Evolutionary conservation across 1,284 basidiomycete genomes (phyloP), one percentile per base, ranked within the genome.

Genomic region (Leccinum pachyderme): DNA sequence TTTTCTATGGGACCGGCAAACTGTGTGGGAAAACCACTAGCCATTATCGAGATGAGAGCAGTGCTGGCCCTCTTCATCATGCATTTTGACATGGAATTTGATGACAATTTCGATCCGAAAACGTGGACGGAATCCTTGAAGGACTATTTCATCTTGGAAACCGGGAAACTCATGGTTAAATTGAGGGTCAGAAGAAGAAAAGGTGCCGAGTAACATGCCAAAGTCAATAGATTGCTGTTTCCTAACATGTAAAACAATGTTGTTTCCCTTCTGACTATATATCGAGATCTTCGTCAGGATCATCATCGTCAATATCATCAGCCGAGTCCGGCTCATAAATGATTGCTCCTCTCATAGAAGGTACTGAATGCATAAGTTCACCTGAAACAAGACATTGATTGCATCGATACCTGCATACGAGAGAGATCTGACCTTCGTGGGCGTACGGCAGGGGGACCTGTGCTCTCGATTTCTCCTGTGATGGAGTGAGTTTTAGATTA

Each of bases 271-370:
- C 8, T 22, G 25, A 31, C 71, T 75, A 93, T 55, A 93, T 86
- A 67, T 94, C 89, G 55, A 94, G 72, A 69, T 94, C 91, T 65
- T 93, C 91, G 63, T 94, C 91, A 22, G 91, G 91, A 74, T 94
- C 91, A 53, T 94, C 92, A 53, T 93, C 91, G 63, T 94, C 91
- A 48, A 93, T 81, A 62, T 94, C 92, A 65, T 94, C 91, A 32
- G 88, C 91, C 18, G 90, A 91, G 66, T 93, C 91, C 15, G 92
- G 91, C 62, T 92, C 88, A 59, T 93, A 94, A 52, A 81, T 68
- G 35, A 86, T 85, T 13, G 74, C 74, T 7, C 73, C 75, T 15
- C 66, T 54, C 9, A 55, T 47, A 25, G 57, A 49, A 18, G 59
- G 43, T 18, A 31, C 45, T 9, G 56, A 53, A 48, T 56, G 46